phyloP scores from a whole-genome alignment of 176 grass and related monocot genomes.

The Bromus sterilis region DNA sequence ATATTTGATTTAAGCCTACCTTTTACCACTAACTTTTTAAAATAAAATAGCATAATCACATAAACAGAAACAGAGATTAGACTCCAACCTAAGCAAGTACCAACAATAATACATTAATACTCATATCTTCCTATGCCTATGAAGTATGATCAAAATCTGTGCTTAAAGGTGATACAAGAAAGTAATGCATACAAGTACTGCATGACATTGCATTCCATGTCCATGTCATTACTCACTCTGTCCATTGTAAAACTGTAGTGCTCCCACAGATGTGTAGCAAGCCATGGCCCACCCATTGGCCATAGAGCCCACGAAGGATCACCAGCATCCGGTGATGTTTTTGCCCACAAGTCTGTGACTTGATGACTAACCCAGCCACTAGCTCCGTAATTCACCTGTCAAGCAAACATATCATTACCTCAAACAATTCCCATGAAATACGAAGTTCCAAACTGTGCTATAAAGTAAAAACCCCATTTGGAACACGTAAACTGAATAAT shows the following conservation, averaged over 20 bases:
- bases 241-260: slow-evolving; percentile 89
- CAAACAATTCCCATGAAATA: not conserved
- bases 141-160: not conserved
- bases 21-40: not conserved
- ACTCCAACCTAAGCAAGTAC: not conserved
- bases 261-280: slow-evolving; percentile 91
- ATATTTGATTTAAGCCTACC: not conserved
- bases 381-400: slow-evolving; percentile 75
- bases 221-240: slow-evolving; percentile 40
- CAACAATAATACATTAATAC: not conserved
- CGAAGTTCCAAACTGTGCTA: not conserved
- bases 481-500: not conserved
- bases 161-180: slow-evolving; percentile 9
- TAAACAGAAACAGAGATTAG: not conserved
- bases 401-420: not conserved
- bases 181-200: not conserved
- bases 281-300: slow-evolving; percentile 97
- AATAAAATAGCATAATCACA: not conserved
- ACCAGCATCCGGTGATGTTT: slow-evolving; percentile 77
- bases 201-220: not conserved
- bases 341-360: slow-evolving; percentile 90
- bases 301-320: slow-evolving; percentile 75
- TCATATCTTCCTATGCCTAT: not conserved
- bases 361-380: slow-evolving; percentile 92
- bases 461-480: not conserved